Evolutionary conservation across 2,329 filamentous ascomycete species (phyloP), one percentile per base, ranked within the genome.

Genomic region (Xylariaceae sp.): DNA sequence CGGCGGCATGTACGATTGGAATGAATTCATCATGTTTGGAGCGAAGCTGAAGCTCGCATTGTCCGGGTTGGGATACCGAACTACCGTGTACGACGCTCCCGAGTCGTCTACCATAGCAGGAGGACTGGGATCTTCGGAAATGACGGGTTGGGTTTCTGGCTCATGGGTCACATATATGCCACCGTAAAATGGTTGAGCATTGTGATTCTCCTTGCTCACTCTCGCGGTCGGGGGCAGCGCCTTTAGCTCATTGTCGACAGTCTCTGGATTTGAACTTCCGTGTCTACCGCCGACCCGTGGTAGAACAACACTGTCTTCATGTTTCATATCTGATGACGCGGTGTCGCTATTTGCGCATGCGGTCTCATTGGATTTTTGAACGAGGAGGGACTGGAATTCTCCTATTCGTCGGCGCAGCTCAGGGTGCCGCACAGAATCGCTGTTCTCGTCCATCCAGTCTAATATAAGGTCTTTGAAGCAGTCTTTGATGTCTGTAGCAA

Each of bases 401-500:
- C 82, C 75, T 11, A 89, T 68, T 40, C 80, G 75, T 22, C 71
- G 69, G 3, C 74, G 76, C 32, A 86, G 72, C 14, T 76, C 73
- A 0, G 83, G 77, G 6, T 77, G 71, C 25, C 72, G 62, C 25
- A 79, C 71, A 6, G 84, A 65, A 17, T 86, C 59, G n/a, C 81
- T 79, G 44, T 77, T 74, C 23, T 69, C 65, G 19, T 82, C 60
- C 2, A 80, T 76, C 32, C 76, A 77, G 52, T 87, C 79, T 50
- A 86, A 80, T 20, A 92, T 76, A 23, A 53, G 25, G 22, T 71
- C 73, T 54, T 82, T 70, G 55, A 94, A 90, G 0, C 81, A 77
- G 41, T 75, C 80, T 66, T 80, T 84, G 82, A 94, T 88, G 55
- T 85, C 79, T 45, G 86, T 77, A 49, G 91, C 85, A 19, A 77